A percentile compares a stretch with the other conserved stretches of the same genome.
Conservation (phyloP, 192 early-diverging fungal genomes). For the Tieghemiomyces parasiticus region DNA sequence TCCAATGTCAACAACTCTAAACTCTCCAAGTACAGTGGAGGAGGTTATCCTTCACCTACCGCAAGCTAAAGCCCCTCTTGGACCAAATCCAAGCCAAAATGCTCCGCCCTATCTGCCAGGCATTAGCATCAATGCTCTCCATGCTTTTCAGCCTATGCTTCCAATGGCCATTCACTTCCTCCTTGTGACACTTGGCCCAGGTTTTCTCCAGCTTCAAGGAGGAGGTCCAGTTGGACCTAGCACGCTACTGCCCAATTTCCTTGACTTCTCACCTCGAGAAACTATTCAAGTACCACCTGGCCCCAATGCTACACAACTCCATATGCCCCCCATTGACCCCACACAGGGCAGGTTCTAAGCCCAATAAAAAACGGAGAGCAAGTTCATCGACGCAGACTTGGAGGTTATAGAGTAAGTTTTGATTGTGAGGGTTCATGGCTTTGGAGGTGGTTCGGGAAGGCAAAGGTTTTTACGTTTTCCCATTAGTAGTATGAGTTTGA, state of each 20-base stretch:
- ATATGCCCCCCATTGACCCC: constrained; percentile 5
- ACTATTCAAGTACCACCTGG: constrained; percentile 10
- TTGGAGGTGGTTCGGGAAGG: too few species aligned
- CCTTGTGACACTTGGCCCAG: constrained; percentile 10
- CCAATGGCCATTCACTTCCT: constrained; percentile 13
- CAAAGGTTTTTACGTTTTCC: too few species aligned
- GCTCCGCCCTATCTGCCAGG: not conserved
- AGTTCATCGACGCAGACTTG: too few species aligned
- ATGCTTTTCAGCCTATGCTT: constrained; percentile 12
- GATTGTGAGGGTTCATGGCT: too few species aligned
- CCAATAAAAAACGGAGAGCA: too few species aligned
- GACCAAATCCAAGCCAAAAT: constrained; percentile 15
- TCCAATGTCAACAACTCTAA: not conserved
- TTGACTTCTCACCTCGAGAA: constrained; percentile 14
- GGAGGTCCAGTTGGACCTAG: not conserved
- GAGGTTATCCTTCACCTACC: constrained; percentile 2
- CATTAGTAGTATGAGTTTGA: too few species aligned
- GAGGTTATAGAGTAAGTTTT: too few species aligned
- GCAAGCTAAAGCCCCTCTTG: constrained; percentile 10
- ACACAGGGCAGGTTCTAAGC: constrained; percentile 14
- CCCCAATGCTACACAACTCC: not conserved
- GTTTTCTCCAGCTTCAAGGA: constrained; percentile 16
- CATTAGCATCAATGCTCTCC: not conserved
- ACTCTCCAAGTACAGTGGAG: not conserved
- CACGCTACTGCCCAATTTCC: constrained; percentile 13